Evolutionary conservation across 108 stramenopile species (phyloP).

Genomic region (Nitzschia palea): DNA sequence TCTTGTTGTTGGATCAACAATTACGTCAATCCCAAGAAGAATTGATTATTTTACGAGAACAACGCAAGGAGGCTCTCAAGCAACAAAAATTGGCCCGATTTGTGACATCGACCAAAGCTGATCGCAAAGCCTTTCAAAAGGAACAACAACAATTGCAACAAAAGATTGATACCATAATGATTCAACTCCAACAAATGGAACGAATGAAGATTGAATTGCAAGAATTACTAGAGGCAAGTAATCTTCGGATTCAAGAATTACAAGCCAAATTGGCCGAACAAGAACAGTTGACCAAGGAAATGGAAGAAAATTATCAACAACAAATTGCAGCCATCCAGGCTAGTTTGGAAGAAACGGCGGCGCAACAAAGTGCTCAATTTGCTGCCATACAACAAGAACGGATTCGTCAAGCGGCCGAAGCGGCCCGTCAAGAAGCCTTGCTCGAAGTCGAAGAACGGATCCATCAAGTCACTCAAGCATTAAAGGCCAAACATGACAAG

Average conservation of each 20-base stretch:
- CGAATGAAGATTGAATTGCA: constrained; percentile 25
- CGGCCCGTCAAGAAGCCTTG: constrained; percentile 24
- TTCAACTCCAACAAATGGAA: constrained; percentile 23
- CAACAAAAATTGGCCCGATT: not conserved
- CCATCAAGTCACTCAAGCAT: constrained; percentile 9
- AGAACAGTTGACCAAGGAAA: constrained; percentile 13
- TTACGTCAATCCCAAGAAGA: constrained; percentile 39
- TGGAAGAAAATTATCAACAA: constrained; percentile 22
- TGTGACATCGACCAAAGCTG: not conserved
- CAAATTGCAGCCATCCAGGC: constrained; percentile 20
- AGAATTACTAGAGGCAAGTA: constrained; percentile 8
- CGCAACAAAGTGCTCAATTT: not conserved
- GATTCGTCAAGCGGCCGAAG: constrained; percentile 23
- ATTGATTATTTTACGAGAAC: constrained; percentile 23
- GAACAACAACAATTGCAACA: not conserved
- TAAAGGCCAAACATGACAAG: constrained; percentile 7
- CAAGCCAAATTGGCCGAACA: constrained; percentile 17
- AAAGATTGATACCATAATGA: constrained; percentile 6
- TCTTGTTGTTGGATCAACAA: constrained; percentile 32
- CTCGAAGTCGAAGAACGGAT: constrained; percentile 19
- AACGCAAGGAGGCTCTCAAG: not conserved
- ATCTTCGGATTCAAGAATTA: constrained; percentile 14
- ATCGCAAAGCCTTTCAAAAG: not conserved
- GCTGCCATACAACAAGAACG: constrained; percentile 8
- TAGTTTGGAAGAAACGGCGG: not conserved